These are phyloP conservation scores for Marsdenia floribunda DNA, from an alignment of 257 asterid genomes.

Conservation along the genomic window DNA sequence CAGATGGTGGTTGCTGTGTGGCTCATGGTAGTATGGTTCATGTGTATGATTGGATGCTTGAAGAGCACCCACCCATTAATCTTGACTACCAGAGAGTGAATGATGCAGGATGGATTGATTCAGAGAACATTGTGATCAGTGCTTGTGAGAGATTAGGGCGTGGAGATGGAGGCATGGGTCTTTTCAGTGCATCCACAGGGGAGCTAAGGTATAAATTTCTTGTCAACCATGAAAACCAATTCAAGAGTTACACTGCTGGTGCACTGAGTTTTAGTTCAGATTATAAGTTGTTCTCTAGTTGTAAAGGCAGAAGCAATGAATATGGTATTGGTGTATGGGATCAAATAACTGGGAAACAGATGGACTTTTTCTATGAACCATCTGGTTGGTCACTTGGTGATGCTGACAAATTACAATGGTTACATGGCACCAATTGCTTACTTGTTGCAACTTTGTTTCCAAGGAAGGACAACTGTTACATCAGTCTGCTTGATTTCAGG, in stretches of 20 bases:
- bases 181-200: conserved; percentile 56
- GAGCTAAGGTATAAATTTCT: conserved; percentile 60
- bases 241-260: conserved; percentile 74
- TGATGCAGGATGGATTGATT: conserved; percentile 71
- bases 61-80: conserved; percentile 67
- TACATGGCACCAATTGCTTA: conserved; percentile 57
- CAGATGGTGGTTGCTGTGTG: conserved; percentile 90
- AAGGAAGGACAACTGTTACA: conserved; percentile 82
- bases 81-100: conserved; percentile 91
- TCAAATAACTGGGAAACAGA: conserved; percentile 68
- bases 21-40: conserved; percentile 95
- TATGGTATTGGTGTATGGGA: conserved; percentile 96
- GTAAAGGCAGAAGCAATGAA: conserved; percentile 85
- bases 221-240: conserved; percentile 64
- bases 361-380: conserved; percentile 83
- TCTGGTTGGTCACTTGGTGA: conserved; percentile 84
- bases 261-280: conserved; percentile 66
- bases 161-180: conserved; percentile 86
- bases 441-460: conserved; percentile 85
- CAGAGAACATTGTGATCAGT: conserved; percentile 58
- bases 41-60: conserved; percentile 89
- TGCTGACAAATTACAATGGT: conserved; percentile 86
- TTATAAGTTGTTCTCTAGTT: conserved; percentile 73
- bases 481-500: conserved; percentile 78
- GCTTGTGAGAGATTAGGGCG: conserved; percentile 80